Percentiles rank a stretch among this genome's conserved stretches.
Conservation (phyloP, 2,329 filamentous ascomycete genomes). For the Cyphellophora attinorum region DNA sequence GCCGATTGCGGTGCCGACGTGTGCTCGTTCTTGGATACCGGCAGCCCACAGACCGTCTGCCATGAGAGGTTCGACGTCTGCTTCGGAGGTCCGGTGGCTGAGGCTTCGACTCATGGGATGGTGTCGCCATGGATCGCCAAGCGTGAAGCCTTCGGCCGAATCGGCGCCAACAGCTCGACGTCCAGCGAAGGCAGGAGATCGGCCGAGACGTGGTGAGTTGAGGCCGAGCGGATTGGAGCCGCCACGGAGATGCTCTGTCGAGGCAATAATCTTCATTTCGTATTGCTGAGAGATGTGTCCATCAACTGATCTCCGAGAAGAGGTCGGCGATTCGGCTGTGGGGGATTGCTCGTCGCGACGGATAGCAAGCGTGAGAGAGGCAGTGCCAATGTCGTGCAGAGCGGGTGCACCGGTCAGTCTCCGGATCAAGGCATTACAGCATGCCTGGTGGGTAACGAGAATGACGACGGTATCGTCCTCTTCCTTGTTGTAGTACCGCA, state of each 20-base stretch:
- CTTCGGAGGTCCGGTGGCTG: slow-evolving; percentile 1
- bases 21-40: slow-evolving; percentile 6
- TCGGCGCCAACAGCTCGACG: slow-evolving; percentile 13
- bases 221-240: slow-evolving; percentile 26
- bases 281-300: slow-evolving; percentile 41
- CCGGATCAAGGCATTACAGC: slow-evolving; percentile 90
- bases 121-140: slow-evolving; percentile 18
- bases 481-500: slow-evolving; percentile 68
- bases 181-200: slow-evolving; percentile 16
- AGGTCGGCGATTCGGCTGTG: slow-evolving; percentile 3
- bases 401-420: slow-evolving; percentile 87
- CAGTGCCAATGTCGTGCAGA: slow-evolving; percentile 78
- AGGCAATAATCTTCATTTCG: slow-evolving; percentile 50
- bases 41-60: slow-evolving; percentile 12
- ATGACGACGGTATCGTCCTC: slow-evolving; percentile 67
- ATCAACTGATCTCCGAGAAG: slow-evolving; percentile 18
- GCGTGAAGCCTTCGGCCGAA: slow-evolving; percentile 15
- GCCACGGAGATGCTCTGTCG: slow-evolving; percentile 50
- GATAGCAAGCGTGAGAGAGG: slow-evolving; percentile 81
- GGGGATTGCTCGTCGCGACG: slow-evolving; percentile 35
- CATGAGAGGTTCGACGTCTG: slow-evolving; percentile 11
- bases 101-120: slow-evolving; percentile 4
- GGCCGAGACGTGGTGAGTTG: slow-evolving; percentile 16
- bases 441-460: slow-evolving; percentile 86
- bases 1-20: slow-evolving; percentile 1